Base-by-base conservation (phyloP, 176 grass and related monocot species). In the Triticum timopheevii region DNA sequence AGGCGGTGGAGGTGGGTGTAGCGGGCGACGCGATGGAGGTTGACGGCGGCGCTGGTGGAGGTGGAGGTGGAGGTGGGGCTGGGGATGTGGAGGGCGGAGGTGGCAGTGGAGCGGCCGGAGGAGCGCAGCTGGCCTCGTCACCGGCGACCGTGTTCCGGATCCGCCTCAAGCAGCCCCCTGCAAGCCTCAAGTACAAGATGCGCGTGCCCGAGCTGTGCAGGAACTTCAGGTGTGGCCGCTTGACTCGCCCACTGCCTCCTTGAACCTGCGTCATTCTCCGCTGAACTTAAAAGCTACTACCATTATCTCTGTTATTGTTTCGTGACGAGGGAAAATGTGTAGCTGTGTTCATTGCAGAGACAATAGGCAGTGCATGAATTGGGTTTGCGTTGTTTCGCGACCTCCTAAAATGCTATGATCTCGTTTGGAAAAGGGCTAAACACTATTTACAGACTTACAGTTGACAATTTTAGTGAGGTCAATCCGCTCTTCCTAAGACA, bases 171-270 rank as follows among this genome's bases (percentile, higher is more conserved):
- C 97, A 99, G 76, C 25, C 94, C 10, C 92, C 92, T 0, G 82
- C 83, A 2, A 94, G 94, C 87, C 90, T 99, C 82, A 82, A 85
- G 30, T 94, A 94, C 78, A 99, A 99, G 97, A 99, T 96, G 97
- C 92, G 82, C 72, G 94, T 99, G 72, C 94, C 97, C 3, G 92
- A 99, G 82, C 94, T 99, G 1, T 96, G 97, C 87, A 91, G 97
- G 80, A 94, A 99, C 77, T 99, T 99, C 92, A 99, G 94, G 97
- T 97, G 28, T 28, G 69, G 45, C 67, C 23, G 36, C 4, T 49
- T 77, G 38, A 75, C 33, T 31, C 12, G 73, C 23, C 35, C 45
- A 24, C 13, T 47, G 31, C 19, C 47, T 80, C 23, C n/a, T 40
- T 67, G 61, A 67, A 19, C 23, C 8, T 71, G 3, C 10, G n/a